phyloP scores from a whole-genome alignment of 805 yeast genomes.

The Kuraishia ogatae region DNA sequence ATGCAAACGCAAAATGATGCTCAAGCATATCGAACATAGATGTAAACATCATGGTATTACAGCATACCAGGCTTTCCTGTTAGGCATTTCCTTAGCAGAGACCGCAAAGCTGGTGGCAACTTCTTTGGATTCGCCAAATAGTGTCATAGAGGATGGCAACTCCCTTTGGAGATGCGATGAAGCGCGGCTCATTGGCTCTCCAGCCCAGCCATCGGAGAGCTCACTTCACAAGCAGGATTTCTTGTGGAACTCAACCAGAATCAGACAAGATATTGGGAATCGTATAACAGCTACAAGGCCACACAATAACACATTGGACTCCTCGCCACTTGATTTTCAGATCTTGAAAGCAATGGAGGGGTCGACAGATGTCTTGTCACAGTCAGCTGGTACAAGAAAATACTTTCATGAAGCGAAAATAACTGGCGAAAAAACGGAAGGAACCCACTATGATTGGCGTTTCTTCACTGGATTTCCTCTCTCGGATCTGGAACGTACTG shows the following conservation, averaged over 20 bases:
- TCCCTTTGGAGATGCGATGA: not conserved
- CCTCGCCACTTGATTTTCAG: slow-evolving; percentile 10
- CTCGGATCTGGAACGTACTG: slow-evolving; percentile 29
- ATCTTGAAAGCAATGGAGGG: slow-evolving; percentile 11
- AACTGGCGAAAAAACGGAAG: slow-evolving; percentile 35
- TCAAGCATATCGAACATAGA: slow-evolving; percentile 11
- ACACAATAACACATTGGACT: not conserved
- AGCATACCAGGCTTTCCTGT: slow-evolving; percentile 7
- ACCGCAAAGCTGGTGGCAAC: not conserved
- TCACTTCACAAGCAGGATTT: slow-evolving; percentile 15
- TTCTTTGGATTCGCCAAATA: not conserved
- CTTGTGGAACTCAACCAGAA: slow-evolving; percentile 13
- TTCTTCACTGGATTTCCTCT: slow-evolving; percentile 37
- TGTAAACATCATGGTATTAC: slow-evolving; percentile 5
- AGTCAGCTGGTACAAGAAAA: slow-evolving; percentile 10
- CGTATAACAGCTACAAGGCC: not conserved
- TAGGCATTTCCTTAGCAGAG: slow-evolving; percentile 11
- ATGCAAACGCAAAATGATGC: slow-evolving; percentile 5
- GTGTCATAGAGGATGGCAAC: not conserved
- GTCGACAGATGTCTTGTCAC: slow-evolving; percentile 1
- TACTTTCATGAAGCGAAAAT: slow-evolving; percentile 29
- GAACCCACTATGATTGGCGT: slow-evolving; percentile 40
- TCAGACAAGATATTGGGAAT: not conserved
- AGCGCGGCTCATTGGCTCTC: not conserved
- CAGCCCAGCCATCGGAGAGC: slow-evolving; percentile 7